Evolutionary conservation across 2,329 filamentous ascomycete species (phyloP).

Genomic region (Fusarium tuaranense): DNA sequence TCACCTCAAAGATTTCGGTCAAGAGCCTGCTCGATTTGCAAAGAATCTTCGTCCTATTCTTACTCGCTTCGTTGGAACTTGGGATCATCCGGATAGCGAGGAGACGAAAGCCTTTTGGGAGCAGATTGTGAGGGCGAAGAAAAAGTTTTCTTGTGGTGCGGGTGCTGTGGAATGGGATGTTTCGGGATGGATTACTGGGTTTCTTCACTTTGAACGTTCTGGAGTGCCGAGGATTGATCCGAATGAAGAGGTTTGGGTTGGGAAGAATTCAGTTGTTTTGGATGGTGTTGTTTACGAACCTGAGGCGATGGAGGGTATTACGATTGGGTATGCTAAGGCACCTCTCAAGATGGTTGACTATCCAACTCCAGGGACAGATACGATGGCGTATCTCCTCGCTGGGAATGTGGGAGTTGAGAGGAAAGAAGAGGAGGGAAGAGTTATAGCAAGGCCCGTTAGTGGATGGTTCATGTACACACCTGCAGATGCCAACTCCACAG

Average conservation of each 20-base stretch:
- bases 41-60: slow-evolving; percentile 58
- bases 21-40: slow-evolving; percentile 54
- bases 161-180: slow-evolving; percentile 51
- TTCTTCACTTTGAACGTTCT: slow-evolving; percentile 57
- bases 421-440: slow-evolving; percentile 30
- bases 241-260: slow-evolving; percentile 11
- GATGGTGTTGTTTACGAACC: slow-evolving; percentile 48
- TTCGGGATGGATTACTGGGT: slow-evolving; percentile 62
- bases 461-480: slow-evolving; percentile 57
- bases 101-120: slow-evolving; percentile 57
- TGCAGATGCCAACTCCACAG: slow-evolving; percentile 42
- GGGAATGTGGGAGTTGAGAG: slow-evolving; percentile 53
- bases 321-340: slow-evolving; percentile 54
- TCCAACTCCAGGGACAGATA: slow-evolving; percentile 40
- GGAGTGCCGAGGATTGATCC: slow-evolving; percentile 45
- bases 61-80: slow-evolving; percentile 56
- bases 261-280: slow-evolving; percentile 32
- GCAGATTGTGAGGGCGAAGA: slow-evolving; percentile 53
- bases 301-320: slow-evolving; percentile 44
- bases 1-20: slow-evolving; percentile 56
- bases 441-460: slow-evolving; percentile 50
- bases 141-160: slow-evolving; percentile 44
- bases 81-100: slow-evolving; percentile 51
- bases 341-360: slow-evolving; percentile 54
- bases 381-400: slow-evolving; percentile 51